These are phyloP conservation scores for Tetracentron sinense DNA, from an alignment of 164 flowering plant species.

Conservation along the genomic window DNA sequence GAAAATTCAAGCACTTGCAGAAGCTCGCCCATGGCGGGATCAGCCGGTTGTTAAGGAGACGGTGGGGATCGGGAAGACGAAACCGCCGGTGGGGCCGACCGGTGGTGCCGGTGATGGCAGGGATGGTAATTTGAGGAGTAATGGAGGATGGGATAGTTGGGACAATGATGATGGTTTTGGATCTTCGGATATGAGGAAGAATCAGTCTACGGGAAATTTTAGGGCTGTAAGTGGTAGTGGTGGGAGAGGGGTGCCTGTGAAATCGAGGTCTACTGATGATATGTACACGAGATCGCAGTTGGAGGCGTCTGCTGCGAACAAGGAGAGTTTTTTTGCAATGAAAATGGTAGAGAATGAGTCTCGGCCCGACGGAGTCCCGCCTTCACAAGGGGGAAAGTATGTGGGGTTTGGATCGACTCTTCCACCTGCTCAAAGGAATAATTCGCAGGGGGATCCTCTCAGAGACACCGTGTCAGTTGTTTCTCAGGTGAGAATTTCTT, in stretches of 20 bases:
- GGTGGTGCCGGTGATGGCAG: too few relatives aligned
- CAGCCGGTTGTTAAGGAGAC: too few relatives aligned
- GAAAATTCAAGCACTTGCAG: too few relatives aligned
- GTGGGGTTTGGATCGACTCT: constrained; percentile 92
- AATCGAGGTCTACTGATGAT: constrained; percentile 73
- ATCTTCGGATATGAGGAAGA: too few relatives aligned
- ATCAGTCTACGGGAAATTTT: constrained; percentile 66
- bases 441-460: constrained; percentile 60
- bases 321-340: constrained; percentile 71
- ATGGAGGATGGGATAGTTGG: too few relatives aligned
- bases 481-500: too few relatives aligned
- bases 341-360: constrained; percentile 76
- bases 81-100: too few relatives aligned
- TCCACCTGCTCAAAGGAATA: constrained; percentile 34
- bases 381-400: constrained; percentile 93
- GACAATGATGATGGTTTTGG: too few relatives aligned
- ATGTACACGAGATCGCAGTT: constrained; percentile 58
- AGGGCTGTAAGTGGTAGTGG: constrained; percentile 31
- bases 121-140: too few relatives aligned
- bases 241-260: constrained; percentile 35
- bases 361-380: constrained; percentile 80
- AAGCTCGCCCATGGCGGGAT: too few relatives aligned
- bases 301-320: constrained; percentile 89
- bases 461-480: constrained; percentile 56
- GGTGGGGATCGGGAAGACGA: too few relatives aligned